Conservation (phyloP, 129 eudicot genomes). For the Escallonia rubra region DNA sequence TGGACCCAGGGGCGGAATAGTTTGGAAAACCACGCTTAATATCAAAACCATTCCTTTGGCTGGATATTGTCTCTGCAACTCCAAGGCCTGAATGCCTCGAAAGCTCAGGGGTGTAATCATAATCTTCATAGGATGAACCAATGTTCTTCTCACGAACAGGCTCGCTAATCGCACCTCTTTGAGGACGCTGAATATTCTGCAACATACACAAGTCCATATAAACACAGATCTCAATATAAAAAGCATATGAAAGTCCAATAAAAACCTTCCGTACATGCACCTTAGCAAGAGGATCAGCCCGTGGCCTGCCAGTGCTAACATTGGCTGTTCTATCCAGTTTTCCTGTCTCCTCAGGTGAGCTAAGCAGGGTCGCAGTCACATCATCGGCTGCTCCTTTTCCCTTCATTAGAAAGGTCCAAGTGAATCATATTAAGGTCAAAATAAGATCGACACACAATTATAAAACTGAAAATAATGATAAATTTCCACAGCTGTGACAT, state of each 20-base stretch:
- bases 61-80: conserved; percentile 26
- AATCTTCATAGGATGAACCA: conserved; percentile 36
- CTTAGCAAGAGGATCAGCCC: conserved; percentile 58
- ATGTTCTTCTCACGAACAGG: conserved; percentile 36
- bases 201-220: conserved; percentile 5
- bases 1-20: conserved; percentile 19
- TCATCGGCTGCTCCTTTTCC: conserved; percentile 41
- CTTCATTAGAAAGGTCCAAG: conserved; percentile 33
- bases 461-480: not conserved
- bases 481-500: not conserved
- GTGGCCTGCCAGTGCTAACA: conserved; percentile 31
- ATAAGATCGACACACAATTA: not conserved
- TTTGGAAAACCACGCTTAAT: conserved; percentile 32
- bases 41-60: conserved; percentile 56
- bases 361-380: conserved; percentile 20
- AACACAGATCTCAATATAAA: not conserved
- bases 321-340: conserved; percentile 36
- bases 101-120: conserved; percentile 42
- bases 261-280: conserved; percentile 12
- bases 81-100: conserved; percentile 35
- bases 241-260: not conserved
- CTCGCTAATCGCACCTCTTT: conserved; percentile 29
- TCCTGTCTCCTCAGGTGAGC: conserved; percentile 43
- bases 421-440: not conserved
- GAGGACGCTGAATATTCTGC: conserved; percentile 46